A percentile compares a stretch with the other conserved stretches of the same genome.
Evolutionary conservation across 495 filamentous ascomycete species (phyloP).

Genomic region (Penicillium odoratum): DNA sequence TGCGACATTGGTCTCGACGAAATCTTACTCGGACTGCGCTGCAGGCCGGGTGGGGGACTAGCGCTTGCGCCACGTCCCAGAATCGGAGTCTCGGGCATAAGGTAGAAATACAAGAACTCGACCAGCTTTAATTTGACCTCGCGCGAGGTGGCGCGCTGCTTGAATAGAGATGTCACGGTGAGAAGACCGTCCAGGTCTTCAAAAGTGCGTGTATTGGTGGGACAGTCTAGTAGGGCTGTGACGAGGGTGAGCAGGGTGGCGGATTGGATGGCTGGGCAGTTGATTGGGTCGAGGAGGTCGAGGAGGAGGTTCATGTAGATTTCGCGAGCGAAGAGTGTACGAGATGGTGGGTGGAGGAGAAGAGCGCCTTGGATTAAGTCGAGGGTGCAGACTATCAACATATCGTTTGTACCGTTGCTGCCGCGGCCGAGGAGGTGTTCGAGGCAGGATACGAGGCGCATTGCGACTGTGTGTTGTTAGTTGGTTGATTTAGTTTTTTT

Average conservation of each 20-base stretch:
- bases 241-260: constrained; percentile 87
- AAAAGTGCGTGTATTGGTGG: constrained; percentile 85
- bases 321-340: constrained; percentile 82
- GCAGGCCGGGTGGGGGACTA: constrained; percentile 46
- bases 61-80: constrained; percentile 21
- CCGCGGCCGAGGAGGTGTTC: constrained; percentile 82
- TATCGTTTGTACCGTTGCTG: constrained; percentile 79
- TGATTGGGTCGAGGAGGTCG: constrained; percentile 90
- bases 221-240: constrained; percentile 78
- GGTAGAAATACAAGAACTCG: constrained; percentile 96
- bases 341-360: constrained; percentile 89
- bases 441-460: constrained; percentile 81
- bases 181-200: constrained; percentile 90
- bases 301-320: constrained; percentile 96
- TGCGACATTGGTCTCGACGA: constrained; percentile 38
- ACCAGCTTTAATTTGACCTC: constrained; percentile 91
- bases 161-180: constrained; percentile 92
- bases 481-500: not conserved
- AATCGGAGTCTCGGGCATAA: constrained; percentile 84
- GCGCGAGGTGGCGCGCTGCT: constrained; percentile 72
- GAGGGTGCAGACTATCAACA: constrained; percentile 83
- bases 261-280: constrained; percentile 88
- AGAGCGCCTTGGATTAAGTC: constrained; percentile 89
- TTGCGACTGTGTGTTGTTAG: constrained; percentile 57
- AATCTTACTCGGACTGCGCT: constrained; percentile 73